These are phyloP conservation scores for Neonectria punicea DNA, from an alignment of 2,329 filamentous ascomycete genomes.

Conservation along the genomic window DNA sequence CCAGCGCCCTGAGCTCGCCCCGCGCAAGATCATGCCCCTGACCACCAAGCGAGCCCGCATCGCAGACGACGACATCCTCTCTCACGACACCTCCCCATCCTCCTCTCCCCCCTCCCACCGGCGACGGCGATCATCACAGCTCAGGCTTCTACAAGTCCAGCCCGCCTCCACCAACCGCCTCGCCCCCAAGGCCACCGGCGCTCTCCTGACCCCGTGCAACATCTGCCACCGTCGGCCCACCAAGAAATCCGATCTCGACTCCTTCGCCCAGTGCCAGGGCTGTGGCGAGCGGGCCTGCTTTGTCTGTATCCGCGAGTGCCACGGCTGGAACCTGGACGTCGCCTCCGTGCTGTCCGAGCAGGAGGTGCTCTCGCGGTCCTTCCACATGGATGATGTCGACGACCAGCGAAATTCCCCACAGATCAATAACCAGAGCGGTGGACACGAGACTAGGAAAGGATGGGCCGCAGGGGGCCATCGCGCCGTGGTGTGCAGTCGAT, in stretches of 20 bases:
- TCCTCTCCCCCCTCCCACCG: constrained; percentile 33
- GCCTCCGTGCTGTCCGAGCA: constrained; percentile 44
- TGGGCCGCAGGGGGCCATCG: constrained; percentile 58
- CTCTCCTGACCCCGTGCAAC: constrained; percentile 67
- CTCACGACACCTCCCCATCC: constrained; percentile 25
- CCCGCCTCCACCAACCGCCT: constrained; percentile 22
- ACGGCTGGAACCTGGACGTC: constrained; percentile 54
- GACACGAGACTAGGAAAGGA: constrained; percentile 39
- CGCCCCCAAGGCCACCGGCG: constrained; percentile 23
- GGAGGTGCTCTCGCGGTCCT: constrained; percentile 55
- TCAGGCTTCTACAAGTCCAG: constrained; percentile 37
- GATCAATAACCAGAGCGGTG: constrained; percentile 23
- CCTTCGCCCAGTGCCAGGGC: constrained; percentile 71
- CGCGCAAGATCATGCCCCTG: constrained; percentile 47
- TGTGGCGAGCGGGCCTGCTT: constrained; percentile 73
- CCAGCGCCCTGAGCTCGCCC: constrained; percentile 36
- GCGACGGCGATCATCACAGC: constrained; percentile 41
- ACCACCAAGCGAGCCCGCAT: constrained; percentile 46
- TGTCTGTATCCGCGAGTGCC: constrained; percentile 74
- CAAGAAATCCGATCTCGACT: constrained; percentile 73
- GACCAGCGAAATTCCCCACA: constrained; percentile 37
- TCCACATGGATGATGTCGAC: constrained; percentile 62
- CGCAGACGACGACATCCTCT: constrained; percentile 35
- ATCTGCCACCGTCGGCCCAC: constrained; percentile 74
- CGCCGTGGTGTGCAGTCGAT: constrained; percentile 71